Evolutionary conservation across 176 grass and related monocot genomes (phyloP).

Genomic region (Urochloa ruziziensis): DNA sequence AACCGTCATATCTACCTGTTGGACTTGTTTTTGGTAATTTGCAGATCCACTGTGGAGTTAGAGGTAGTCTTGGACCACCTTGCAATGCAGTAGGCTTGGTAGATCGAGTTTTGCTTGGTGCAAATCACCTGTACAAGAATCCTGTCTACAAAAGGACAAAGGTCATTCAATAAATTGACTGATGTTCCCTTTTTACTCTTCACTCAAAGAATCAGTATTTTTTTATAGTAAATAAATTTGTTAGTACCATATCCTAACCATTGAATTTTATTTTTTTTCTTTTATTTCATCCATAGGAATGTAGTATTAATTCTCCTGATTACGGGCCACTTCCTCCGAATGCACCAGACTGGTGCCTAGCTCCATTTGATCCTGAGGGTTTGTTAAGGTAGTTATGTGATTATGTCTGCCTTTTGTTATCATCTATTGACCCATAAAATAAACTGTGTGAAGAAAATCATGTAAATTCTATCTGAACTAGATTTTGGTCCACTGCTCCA

Average conservation of each 20-base stretch:
- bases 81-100: slow-evolving; percentile 89
- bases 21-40: slow-evolving; percentile 38
- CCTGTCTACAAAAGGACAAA: slow-evolving; percentile 94
- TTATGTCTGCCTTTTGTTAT: not conserved
- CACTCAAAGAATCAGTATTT: not conserved
- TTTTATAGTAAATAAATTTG: not conserved
- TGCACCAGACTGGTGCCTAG: slow-evolving; percentile 80
- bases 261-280: slow-evolving; percentile 16
- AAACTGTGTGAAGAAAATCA: not conserved
- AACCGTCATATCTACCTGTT: not conserved
- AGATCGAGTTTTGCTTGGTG: slow-evolving; percentile 76
- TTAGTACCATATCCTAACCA: not conserved
- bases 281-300: slow-evolving; percentile 63
- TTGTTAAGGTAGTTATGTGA: slow-evolving; percentile 79
- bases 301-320: slow-evolving; percentile 92
- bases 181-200: not conserved
- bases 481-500: not conserved
- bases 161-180: slow-evolving; percentile 41
- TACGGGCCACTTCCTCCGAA: slow-evolving; percentile 80
- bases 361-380: slow-evolving; percentile 95
- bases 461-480: not conserved
- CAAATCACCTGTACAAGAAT: slow-evolving; percentile 82
- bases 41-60: slow-evolving; percentile 76
- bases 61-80: slow-evolving; percentile 83
- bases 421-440: not conserved